Evolutionary conservation across 73 alveolate genomes (phyloP).

Genomic region (Paramecium biaurelia): DNA sequence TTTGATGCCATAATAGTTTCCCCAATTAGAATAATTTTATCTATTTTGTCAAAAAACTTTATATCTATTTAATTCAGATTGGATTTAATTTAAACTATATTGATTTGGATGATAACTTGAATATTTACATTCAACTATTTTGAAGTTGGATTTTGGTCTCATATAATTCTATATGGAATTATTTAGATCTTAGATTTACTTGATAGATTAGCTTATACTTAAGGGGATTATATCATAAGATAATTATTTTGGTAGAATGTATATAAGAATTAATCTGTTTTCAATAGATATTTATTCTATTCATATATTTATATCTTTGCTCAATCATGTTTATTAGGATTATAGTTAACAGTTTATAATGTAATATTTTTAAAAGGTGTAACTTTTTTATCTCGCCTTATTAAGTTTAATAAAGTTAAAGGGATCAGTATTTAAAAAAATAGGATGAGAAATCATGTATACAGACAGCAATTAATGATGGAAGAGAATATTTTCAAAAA

Average conservation of each 20-base stretch:
- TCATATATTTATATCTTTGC: not conserved
- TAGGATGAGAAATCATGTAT: not conserved
- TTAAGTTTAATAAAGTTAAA: not conserved
- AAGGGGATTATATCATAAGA: slow-evolving; percentile 20
- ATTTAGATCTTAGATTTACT: slow-evolving; percentile 25
- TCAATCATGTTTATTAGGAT: slow-evolving; percentile 20
- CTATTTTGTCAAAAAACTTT: not conserved
- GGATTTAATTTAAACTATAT: not conserved
- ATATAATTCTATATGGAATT: slow-evolving; percentile 32
- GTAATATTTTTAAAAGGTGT: not conserved
- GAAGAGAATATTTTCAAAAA: slow-evolving; percentile 32
- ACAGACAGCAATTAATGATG: not conserved
- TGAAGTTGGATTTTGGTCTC: slow-evolving; percentile 46
- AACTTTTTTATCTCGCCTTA: not conserved
- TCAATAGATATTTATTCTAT: slow-evolving; percentile 13
- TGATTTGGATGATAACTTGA: not conserved
- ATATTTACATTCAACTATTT: not conserved
- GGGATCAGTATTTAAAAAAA: slow-evolving; percentile 43
- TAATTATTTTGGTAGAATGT: not conserved
- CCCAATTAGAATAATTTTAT: not conserved
- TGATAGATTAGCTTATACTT: slow-evolving; percentile 39
- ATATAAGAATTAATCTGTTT: not conserved
- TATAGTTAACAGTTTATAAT: slow-evolving; percentile 28
- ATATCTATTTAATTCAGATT: not conserved
- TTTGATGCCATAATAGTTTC: not conserved